Evolutionary conservation across 192 early-diverging fungal species (phyloP).

Genomic region (Mortierella claussenii): DNA sequence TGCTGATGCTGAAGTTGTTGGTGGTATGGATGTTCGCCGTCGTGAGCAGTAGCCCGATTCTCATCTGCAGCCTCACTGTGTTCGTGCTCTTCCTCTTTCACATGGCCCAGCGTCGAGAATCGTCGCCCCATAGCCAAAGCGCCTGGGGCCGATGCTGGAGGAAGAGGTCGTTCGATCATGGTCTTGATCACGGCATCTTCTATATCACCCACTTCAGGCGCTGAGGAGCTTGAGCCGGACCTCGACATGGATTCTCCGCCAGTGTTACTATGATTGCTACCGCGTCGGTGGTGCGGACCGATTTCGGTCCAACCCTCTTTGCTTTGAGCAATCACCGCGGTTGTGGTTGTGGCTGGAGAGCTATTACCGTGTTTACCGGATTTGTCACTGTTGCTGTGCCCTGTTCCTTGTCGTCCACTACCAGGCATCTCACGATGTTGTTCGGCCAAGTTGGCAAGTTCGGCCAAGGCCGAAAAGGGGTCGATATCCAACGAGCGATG

Average conservation of each 20-base stretch:
- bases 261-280: background rate
- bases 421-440: slow-evolving; percentile 25
- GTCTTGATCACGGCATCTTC: slow-evolving; percentile 46
- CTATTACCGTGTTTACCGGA: too few species aligned
- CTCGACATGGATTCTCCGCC: slow-evolving; percentile 33
- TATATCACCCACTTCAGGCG: slow-evolving; percentile 16
- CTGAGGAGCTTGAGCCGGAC: slow-evolving; percentile 21
- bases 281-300: slow-evolving; percentile 3
- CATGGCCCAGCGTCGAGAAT: slow-evolving; percentile 45
- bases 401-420: slow-evolving; percentile 2
- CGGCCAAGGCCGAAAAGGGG: slow-evolving; percentile 41
- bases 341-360: background rate
- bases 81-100: slow-evolving; percentile 49
- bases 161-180: slow-evolving; percentile 33
- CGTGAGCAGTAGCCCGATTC: too few species aligned
- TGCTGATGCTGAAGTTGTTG: background rate
- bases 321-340: slow-evolving; percentile 9
- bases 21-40: too few species aligned
- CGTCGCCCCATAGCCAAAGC: slow-evolving; percentile 22
- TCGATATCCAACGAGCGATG: slow-evolving; percentile 44
- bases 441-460: slow-evolving; percentile 43
- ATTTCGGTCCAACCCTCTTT: slow-evolving; percentile 9
- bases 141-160: background rate
- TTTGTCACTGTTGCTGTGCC: too few species aligned
- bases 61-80: slow-evolving; percentile 27